Base-by-base conservation (phyloP, 495 filamentous ascomycete species). In the Lophium mytilinum region DNA sequence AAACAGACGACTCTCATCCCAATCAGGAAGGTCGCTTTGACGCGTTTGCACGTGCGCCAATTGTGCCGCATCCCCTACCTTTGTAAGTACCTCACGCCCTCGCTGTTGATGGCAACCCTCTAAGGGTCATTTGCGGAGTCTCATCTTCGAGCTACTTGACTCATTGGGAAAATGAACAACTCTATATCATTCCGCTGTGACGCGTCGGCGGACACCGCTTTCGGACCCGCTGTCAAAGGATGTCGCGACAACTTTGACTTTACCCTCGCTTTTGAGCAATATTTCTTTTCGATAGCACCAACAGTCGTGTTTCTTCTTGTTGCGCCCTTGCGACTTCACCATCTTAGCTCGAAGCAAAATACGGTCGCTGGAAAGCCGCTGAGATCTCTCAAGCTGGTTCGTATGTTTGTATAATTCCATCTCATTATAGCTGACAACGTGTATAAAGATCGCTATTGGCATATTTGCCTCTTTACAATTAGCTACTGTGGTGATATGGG, bases 261-360 rank as follows among this genome's bases (percentile, higher is more conserved):
- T 50, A 66, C 63, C 1, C 33, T 66, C 1, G 35, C 60, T 8
- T 66, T 66, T 37, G 59, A 63, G 72, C 72, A 52, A 70, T 69
- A 46, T 80, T 53, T 86, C 64, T 82, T 87, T 52, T 86, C 85
- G 60, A 82, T 80, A 14, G 45, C 17, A 9, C 45, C 45, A 30
- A 24, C 45, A 9, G 21, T 18, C 33, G 33, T 24, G 18, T 48
- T 48, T n/a, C 45, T 48, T 48, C 21, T 48, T 9, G 9, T 48
- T 9, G 45, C 33, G 45, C 45, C 45, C 33, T 21, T 48, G 19
- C 21, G 45, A 48, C 14, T 48, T 24, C 17, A 48, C 17, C 10
- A 48, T 24, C 18, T 24, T 48, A 18, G 9, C 45, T 48, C 45
- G 24, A 30, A 48, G 8, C 12, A 45, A 3, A 48, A 6, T 24